These are phyloP conservation scores for Penicillium odoratum DNA, from an alignment of 495 filamentous ascomycete genomes.

Conservation along the genomic window DNA sequence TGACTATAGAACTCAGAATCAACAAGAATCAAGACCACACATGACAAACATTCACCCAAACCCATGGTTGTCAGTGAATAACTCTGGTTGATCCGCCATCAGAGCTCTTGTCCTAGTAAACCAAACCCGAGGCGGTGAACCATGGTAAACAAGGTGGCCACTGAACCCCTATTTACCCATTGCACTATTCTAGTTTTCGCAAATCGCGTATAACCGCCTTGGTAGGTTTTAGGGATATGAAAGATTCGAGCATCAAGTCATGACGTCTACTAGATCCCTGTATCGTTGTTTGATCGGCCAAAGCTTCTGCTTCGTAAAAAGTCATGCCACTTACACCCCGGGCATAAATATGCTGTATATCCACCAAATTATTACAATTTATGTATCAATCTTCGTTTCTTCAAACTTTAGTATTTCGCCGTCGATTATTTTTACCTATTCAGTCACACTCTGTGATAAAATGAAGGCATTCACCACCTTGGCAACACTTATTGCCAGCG, in stretches of 20 bases:
- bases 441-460: background rate
- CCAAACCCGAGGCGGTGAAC: background rate
- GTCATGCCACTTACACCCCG: background rate
- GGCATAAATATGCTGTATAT: background rate
- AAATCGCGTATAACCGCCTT: background rate
- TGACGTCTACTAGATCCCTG: background rate
- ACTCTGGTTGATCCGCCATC: background rate
- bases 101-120: background rate
- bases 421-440: too few relatives aligned
- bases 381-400: background rate
- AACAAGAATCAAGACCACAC: background rate
- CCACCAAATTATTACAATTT: background rate
- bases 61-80: background rate
- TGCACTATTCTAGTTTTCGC: background rate
- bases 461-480: conserved; percentile 38
- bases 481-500: conserved; percentile 38
- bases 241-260: background rate
- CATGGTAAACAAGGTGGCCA: background rate
- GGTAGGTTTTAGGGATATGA: background rate
- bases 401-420: too few relatives aligned
- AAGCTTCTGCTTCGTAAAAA: background rate
- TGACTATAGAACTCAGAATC: background rate
- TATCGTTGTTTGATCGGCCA: background rate
- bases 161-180: background rate
- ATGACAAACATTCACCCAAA: background rate